Conservation (phyloP, 306 rosid species). For the Rosa multiflora region DNA sequence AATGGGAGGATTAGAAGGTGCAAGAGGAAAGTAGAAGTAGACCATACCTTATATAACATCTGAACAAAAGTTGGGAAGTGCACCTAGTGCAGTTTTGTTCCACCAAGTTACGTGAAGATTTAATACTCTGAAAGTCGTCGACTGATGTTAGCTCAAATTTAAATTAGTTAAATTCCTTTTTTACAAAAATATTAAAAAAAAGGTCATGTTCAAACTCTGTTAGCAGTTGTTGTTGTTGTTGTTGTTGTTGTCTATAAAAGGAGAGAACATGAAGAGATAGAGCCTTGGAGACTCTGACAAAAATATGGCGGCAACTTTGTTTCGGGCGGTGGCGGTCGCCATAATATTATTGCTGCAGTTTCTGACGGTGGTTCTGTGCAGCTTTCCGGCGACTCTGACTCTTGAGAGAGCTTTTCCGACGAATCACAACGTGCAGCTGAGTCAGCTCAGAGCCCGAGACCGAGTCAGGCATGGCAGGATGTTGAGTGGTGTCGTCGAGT, state of each 20-base stretch:
- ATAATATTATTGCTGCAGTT: background rate
- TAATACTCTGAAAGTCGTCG: background rate
- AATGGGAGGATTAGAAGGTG: background rate
- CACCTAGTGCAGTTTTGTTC: background rate
- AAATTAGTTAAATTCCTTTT: no score
- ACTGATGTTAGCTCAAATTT: background rate
- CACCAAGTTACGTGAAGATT: background rate
- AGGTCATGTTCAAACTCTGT: background rate
- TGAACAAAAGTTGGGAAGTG: background rate
- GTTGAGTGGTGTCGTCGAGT: conserved; percentile 52
- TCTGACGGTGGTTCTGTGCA: conserved; percentile 7
- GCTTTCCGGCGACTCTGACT: conserved; percentile 48
- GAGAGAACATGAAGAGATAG: background rate
- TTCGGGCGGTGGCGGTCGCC: background rate
- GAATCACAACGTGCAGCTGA: conserved; percentile 53
- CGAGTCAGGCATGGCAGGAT: conserved; percentile 54
- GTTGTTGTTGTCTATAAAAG: background rate
- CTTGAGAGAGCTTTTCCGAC: conserved; percentile 69
- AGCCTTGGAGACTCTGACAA: background rate
- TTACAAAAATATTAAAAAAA: background rate
- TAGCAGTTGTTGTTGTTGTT: background rate
- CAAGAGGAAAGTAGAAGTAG: background rate
- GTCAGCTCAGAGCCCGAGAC: conserved; percentile 59
- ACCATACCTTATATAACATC: background rate
- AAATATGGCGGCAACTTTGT: background rate